Percentiles rank a stretch among this genome's conserved stretches.
phyloP scores from a whole-genome alignment of 352 stramenopile species.

The Phytophthora hybrid region DNA sequence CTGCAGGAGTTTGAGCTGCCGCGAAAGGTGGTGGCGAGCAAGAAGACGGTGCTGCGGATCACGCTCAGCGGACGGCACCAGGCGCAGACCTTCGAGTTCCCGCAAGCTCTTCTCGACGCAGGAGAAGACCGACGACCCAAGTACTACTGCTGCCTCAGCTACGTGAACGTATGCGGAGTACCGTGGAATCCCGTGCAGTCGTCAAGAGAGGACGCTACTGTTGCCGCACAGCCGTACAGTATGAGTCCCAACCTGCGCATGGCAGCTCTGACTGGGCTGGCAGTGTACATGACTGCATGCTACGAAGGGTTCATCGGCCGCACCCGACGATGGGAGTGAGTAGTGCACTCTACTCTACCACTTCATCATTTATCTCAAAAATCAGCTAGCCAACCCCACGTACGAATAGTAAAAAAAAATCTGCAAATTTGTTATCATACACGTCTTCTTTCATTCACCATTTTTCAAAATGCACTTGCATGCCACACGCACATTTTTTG shows the following conservation, averaged over 20 bases:
- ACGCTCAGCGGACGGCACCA: slow-evolving; percentile 76
- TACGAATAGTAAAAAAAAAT: slow-evolving; percentile 34
- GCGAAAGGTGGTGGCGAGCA: slow-evolving; percentile 51
- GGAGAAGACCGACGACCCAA: slow-evolving; percentile 62
- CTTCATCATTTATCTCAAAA: slow-evolving; percentile 13
- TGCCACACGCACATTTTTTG: slow-evolving; percentile 66
- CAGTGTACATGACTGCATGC: slow-evolving; percentile 70
- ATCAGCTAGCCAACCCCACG: not conserved
- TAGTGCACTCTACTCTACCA: slow-evolving; percentile 24
- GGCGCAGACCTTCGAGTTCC: slow-evolving; percentile 76
- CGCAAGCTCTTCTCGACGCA: slow-evolving; percentile 50
- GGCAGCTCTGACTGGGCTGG: slow-evolving; percentile 52
- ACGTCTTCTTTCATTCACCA: slow-evolving; percentile 53
- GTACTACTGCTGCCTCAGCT: slow-evolving; percentile 85
- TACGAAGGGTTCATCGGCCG: slow-evolving; percentile 68
- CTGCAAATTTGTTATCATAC: no score
- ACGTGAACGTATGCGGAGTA: slow-evolving; percentile 72
- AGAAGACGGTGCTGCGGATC: slow-evolving; percentile 61
- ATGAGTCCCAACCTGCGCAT: slow-evolving; percentile 51
- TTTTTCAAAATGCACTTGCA: slow-evolving; percentile 77
- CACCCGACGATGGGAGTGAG: slow-evolving; percentile 53
- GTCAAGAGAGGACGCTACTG: slow-evolving; percentile 2
- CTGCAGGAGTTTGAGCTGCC: slow-evolving; percentile 70
- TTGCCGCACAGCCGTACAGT: slow-evolving; percentile 18
- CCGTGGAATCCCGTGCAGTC: slow-evolving; percentile 35